phyloP scores from a whole-genome alignment of 345 rosid species.

The Clausena lansium region DNA sequence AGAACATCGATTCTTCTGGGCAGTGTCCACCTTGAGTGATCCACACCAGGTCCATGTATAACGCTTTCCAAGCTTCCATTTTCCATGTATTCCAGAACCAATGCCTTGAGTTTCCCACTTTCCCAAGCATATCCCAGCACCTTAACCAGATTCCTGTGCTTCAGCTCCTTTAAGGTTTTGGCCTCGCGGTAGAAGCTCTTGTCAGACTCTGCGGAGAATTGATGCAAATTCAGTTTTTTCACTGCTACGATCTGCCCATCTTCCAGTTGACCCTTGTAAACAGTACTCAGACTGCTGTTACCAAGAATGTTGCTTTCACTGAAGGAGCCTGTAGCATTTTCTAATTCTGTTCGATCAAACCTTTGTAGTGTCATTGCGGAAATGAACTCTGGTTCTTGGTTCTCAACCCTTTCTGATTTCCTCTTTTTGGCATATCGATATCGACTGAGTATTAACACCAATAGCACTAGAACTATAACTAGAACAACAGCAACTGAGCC shows the following conservation, averaged over 20 bases:
- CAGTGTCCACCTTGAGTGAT: conserved; percentile 40
- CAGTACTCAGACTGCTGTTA: conserved; percentile 76
- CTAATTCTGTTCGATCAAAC: conserved; percentile 52
- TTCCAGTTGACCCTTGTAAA: conserved; percentile 67
- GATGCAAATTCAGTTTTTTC: conserved; percentile 65
- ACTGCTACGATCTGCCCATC: conserved; percentile 68
- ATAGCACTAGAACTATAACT: conserved; percentile 33
- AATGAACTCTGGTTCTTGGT: conserved; percentile 40
- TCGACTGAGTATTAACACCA: conserved; percentile 27
- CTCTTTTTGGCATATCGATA: conserved; percentile 15
- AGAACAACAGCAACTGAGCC: conserved; percentile 43
- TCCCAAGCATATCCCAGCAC: conserved; percentile 92
- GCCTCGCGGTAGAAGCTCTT: conserved; percentile 74
- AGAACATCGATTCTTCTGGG: conserved; percentile 49
- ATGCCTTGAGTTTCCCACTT: conserved; percentile 68
- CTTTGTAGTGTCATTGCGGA: conserved; percentile 53
- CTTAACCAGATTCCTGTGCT: conserved; percentile 74
- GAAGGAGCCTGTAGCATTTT: conserved; percentile 62
- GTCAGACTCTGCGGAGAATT: conserved; percentile 64
- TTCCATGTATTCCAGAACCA: conserved; percentile 72
- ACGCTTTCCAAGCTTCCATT: conserved; percentile 71
- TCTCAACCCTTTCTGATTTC: conserved; percentile 28
- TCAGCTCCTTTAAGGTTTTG: conserved; percentile 63
- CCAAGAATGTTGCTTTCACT: conserved; percentile 55
- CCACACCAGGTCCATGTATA: conserved; percentile 43